Conservation (phyloP, 345 rosid species). For the Trapa bicornis region DNA sequence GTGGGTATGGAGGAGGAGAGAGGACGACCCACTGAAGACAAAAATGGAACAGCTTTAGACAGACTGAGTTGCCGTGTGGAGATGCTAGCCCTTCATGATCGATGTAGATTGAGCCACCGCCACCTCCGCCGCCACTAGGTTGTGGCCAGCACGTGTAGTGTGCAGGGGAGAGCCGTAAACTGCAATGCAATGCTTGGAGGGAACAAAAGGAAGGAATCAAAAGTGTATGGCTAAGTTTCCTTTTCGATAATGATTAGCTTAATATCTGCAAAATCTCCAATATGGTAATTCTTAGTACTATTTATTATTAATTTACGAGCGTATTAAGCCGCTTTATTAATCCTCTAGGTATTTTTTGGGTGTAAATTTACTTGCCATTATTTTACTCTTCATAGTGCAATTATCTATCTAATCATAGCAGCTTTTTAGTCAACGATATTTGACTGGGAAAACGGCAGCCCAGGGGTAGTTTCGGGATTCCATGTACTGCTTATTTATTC, state of each 20-base stretch:
- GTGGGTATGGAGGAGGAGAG: neutral
- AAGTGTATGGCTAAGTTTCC: too few relatives aligned
- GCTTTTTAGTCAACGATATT: slow-evolving; percentile 11
- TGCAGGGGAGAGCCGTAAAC: slow-evolving; percentile 2
- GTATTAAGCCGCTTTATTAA: too few relatives aligned
- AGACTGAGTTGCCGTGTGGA: neutral
- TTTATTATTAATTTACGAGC: too few relatives aligned
- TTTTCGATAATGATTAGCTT: too few relatives aligned
- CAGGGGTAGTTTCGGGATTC: slow-evolving; percentile 4
- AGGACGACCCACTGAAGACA: neutral
- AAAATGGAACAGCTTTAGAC: neutral
- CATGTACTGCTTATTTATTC: slow-evolving; percentile 2
- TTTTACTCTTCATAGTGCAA: too few relatives aligned
- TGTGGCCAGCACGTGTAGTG: slow-evolving; percentile 1
- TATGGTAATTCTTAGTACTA: too few relatives aligned
- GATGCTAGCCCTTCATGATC: neutral
- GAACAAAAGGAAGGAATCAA: neutral
- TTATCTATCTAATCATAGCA: too few relatives aligned
- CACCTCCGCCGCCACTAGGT: neutral
- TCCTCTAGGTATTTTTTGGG: too few relatives aligned
- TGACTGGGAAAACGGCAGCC: slow-evolving; percentile 12
- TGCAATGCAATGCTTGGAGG: neutral
- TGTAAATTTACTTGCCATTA: too few relatives aligned
- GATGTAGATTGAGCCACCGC: neutral
- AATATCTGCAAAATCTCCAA: too few relatives aligned